Base-by-base conservation (phyloP, 2,329 filamentous ascomycete genomes). In the Paecilomyces fulvus region DNA sequence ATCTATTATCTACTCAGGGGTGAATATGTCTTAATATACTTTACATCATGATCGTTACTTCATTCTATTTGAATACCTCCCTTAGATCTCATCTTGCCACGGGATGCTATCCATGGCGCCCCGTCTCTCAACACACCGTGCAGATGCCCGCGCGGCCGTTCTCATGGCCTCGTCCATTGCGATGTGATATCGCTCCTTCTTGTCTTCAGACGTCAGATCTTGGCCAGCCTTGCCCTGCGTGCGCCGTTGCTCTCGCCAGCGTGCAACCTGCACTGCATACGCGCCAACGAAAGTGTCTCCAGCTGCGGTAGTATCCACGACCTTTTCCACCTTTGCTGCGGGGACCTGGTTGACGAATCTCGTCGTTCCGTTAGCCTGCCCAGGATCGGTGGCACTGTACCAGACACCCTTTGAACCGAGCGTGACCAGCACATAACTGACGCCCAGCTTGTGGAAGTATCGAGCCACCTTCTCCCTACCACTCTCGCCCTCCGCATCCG, bases 281-380 rank as follows among this genome's bases (percentile, higher is more conserved):
- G 84, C 88, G 1, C 94, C 92, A 4, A 95, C 89, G 74, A 96
- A 96, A 0, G 92, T 96, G 71, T 97, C 92, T 0, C 92, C 92
- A 4, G 94, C 94, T 1, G 88, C 92, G 7, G 92, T 97, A 1
- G 92, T 97, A 71, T 97, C 92, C 3, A 96, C 84, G 1, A 97
- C 92, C 56, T 81, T 74, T 3, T 70, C 75, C 17, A 90, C 87
- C 71, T 88, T 87, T 59, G 83, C 79, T 0, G 89, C 90, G 3
- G 78, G 75, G 1, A 91, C 72, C 56, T 71, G 64, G 51, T 69
- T 68, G 21, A 66, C 67, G 46, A 67, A 70, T n/a, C 70, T 64
- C 9, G 58, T 58, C 10, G 60, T 58, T 10, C 61, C 57, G 43
- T 71, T 65, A 43, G 69, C 65, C 54, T 76, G 76, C 28, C 74